Evolutionary conservation across 495 filamentous ascomycete genomes (phyloP), one percentile per base, ranked within the genome.

Genomic region (Rhypophila decipiens): DNA sequence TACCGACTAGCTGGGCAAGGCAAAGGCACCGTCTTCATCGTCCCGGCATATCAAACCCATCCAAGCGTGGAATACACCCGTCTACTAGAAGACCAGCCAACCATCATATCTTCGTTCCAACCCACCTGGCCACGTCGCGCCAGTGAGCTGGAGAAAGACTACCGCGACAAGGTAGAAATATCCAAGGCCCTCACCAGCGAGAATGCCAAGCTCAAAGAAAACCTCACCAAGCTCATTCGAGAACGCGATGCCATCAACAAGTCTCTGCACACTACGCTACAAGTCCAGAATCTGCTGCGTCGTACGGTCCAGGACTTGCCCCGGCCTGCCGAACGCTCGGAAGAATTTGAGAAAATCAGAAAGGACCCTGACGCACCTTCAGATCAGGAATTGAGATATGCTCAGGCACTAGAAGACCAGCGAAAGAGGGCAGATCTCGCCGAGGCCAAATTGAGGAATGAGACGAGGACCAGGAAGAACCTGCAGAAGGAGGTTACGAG

Each of bases 31-130:
- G 51, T 79, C 42, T 79, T 78, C 50, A 62, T 78, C 19, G 56
- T 77, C 37, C 76, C 75, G 2, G 76, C 71, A 11, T 69, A 66
- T 44, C 55, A 59, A 15, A 53, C 64, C 22, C 73, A 75, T 47
- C 69, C 74, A 0, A 69, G 49, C 24, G 66, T 64, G 36, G 57
- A 52, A 42, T 50, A 66, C 23, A 76, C 71, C 5, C 55, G 61
- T 15, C 54, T 64, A 39, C 55, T 69, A 17, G 73, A 76, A 55
- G 51, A 42, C 11, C 55, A 65, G 27, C 73, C 75, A 9, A 75
- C 69, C 0, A 65, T 78, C 2, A 62, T 78, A 12, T 57, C 60
- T 1, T 52, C 68, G 13, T 56, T 65, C 23, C 51, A 64, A 56
- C 69, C 72, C 1, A 24, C 47, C 2, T 64, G 49, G 47, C 68